phyloP scores from a whole-genome alignment of 2,329 filamentous ascomycete genomes.

The Xylariaceae sp. region DNA sequence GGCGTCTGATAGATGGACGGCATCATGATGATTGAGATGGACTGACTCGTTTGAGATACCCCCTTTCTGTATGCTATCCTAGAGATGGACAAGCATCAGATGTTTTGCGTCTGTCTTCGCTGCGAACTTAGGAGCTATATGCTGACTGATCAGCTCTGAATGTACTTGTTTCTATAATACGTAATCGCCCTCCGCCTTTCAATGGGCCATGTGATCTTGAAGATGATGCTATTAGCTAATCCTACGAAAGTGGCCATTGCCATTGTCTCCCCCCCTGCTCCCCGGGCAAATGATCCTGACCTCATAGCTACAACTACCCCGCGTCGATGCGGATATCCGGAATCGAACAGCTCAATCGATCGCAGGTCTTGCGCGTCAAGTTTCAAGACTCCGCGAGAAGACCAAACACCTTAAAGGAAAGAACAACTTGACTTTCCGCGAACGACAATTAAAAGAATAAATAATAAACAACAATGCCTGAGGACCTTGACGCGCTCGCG shows the following conservation, averaged over 20 bases:
- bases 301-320: not conserved
- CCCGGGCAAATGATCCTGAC: not conserved
- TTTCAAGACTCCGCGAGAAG: too few species aligned
- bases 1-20: slow-evolving; percentile 20
- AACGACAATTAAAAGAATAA: too few species aligned
- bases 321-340: not conserved
- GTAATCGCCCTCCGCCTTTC: too few species aligned
- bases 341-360: not conserved
- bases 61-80: slow-evolving; percentile 18
- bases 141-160: not conserved
- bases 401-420: too few species aligned
- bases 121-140: not conserved
- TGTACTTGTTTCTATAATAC: too few species aligned
- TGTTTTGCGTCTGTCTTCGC: not conserved
- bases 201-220: too few species aligned
- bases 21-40: slow-evolving; percentile 10
- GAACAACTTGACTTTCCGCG: too few species aligned
- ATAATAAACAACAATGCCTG: slow-evolving; percentile 12
- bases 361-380: not conserved
- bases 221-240: too few species aligned
- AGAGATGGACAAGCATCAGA: slow-evolving; percentile 14
- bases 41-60: slow-evolving; percentile 24
- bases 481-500: slow-evolving; percentile 28
- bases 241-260: not conserved
- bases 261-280: not conserved